Base-by-base conservation (phyloP, 1,284 basidiomycete genomes). In the Fomitopsis betulina region DNA sequence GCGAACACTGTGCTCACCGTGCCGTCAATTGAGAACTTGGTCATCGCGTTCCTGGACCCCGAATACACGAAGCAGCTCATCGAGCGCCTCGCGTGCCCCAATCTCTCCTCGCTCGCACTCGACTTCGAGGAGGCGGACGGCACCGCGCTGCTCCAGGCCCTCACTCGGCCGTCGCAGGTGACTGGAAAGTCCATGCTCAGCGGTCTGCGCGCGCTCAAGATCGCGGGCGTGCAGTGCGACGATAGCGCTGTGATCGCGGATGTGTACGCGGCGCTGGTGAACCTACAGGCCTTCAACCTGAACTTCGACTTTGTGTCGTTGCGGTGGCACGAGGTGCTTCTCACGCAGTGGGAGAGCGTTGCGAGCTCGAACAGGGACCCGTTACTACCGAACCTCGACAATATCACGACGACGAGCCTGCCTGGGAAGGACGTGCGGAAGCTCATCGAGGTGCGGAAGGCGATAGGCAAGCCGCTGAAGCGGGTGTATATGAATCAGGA, bases 31-130 rank as follows among this genome's bases (percentile, higher is more conserved):
- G 66, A 69, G 54, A 77, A 79, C 55, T 73, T 85, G 55, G 73
- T 74, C 37, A 68, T 86, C 51, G 78, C 77, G 5, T 82, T 84
- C 68, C 71, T 84, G 60, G 82, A 84, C 61, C 77, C 30, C 75
- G 75, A 58, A 75, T 82, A 66, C 65, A 71, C 81, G 39, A 73
- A 73, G 64, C 64, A 64, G 27, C 68, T 81, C 55, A 68, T 82
- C 63, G 70, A 74, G 38, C 74, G 73, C 21, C 69, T 84, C 25
- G 64, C 70, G 45, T 69, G 83, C 57, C 80, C 83, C 33, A 72
- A 70, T n/a, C 69, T 85, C 42, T 67, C 67, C 50, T 72, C 66
- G 53, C 76, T 86, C 37, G 72, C 73, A 40, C 70, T 85, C 59
- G 77, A 82, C 63, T 70, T 84, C 35, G 76, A 79, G 19, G 81